Evolutionary conservation across 169 alveolate species (phyloP).

Genomic region (Ichthyophthirius multifiliis): DNA sequence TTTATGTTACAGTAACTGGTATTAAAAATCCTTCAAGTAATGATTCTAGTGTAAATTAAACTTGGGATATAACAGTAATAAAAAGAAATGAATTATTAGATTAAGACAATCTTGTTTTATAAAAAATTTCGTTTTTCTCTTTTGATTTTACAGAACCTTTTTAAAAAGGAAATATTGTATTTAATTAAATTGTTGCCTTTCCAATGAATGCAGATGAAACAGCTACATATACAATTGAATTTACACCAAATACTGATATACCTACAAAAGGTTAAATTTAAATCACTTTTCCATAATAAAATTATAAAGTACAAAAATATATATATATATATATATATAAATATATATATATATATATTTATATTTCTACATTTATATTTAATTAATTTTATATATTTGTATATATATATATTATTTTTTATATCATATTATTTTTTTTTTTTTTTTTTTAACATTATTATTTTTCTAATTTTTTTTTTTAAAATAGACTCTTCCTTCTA

Average conservation of each 20-base stretch:
- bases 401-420: no score
- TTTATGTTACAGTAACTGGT: conserved; percentile 11
- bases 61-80: neutral
- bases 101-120: conserved; percentile 8
- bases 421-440: neutral
- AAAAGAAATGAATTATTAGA: neutral
- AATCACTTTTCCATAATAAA: conserved; percentile 20
- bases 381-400: no score
- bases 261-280: conserved; percentile 17
- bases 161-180: conserved; percentile 19
- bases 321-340: no score
- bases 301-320: conserved; percentile 8
- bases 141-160: conserved; percentile 24
- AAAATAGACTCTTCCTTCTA: conserved; percentile 6
- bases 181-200: conserved; percentile 29
- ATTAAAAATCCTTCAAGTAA: conserved; percentile 19
- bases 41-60: neutral
- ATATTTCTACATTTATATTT: no score
- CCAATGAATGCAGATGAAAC: conserved; percentile 28
- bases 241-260: conserved; percentile 33
- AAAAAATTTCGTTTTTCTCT: neutral
- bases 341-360: no score
- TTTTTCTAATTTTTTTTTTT: no score
- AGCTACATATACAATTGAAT: conserved; percentile 17
- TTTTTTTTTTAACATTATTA: neutral